phyloP scores from a whole-genome alignment of 2,329 filamentous ascomycete genomes.

The Alternaria metachromatica region DNA sequence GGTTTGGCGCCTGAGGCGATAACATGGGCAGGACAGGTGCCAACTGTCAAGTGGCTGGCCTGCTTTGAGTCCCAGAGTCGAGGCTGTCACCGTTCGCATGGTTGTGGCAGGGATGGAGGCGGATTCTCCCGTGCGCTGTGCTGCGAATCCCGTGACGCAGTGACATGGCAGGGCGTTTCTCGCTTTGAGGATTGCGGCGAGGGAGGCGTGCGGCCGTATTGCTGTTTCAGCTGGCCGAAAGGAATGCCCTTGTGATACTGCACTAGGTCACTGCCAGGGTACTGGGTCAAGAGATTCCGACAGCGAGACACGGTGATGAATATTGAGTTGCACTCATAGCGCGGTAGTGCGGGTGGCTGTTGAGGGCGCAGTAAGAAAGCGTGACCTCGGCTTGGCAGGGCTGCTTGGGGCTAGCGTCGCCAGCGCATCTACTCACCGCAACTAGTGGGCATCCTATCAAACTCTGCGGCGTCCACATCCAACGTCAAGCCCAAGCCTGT shows the following conservation, averaged over 20 bases:
- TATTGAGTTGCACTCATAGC: slow-evolving; percentile 19
- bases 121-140: slow-evolving; percentile 32
- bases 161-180: slow-evolving; percentile 13
- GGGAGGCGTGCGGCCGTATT: slow-evolving; percentile 22
- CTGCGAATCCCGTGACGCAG: slow-evolving; percentile 34
- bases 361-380: slow-evolving; percentile 32
- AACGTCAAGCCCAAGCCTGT: slow-evolving; percentile 42
- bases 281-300: slow-evolving; percentile 31
- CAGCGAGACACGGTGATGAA: slow-evolving; percentile 29
- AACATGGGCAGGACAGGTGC: slow-evolving; percentile 20
- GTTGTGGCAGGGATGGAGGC: slow-evolving; percentile 30
- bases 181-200: slow-evolving; percentile 15
- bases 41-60: slow-evolving; percentile 35
- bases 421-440: slow-evolving; percentile 51
- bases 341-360: slow-evolving; percentile 34
- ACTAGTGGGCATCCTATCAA: slow-evolving; percentile 41
- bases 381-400: slow-evolving; percentile 33
- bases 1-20: slow-evolving; percentile 46
- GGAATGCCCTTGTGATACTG: slow-evolving; percentile 31
- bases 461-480: slow-evolving; percentile 38
- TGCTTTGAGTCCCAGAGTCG: slow-evolving; percentile 17
- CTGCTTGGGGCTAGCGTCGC: slow-evolving; percentile 33
- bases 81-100: slow-evolving; percentile 47
- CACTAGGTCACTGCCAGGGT: slow-evolving; percentile 29
- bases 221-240: slow-evolving; percentile 42